Conservation (phyloP, 768 basidiomycete species). For the Gloeostereum incarnatum region DNA sequence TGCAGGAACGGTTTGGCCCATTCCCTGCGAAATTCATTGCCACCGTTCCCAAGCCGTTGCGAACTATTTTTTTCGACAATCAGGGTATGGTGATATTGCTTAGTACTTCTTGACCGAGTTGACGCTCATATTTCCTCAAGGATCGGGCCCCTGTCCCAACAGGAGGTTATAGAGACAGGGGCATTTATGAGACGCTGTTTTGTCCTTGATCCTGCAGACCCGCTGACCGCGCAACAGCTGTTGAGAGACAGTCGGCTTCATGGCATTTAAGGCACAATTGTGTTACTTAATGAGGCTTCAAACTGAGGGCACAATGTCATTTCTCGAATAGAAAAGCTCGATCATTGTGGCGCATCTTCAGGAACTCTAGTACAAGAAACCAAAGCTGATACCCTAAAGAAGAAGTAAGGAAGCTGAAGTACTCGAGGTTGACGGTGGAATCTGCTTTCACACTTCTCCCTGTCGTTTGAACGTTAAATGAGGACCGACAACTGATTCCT, state of each 20-base stretch:
- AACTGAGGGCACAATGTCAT: too few relatives aligned
- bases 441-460: too few relatives aligned
- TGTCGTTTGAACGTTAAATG: too few relatives aligned
- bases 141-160: conserved; percentile 10
- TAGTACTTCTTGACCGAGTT: not conserved
- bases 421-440: too few relatives aligned
- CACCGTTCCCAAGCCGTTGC: not conserved
- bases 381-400: too few relatives aligned
- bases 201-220: conserved; percentile 13
- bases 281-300: too few relatives aligned
- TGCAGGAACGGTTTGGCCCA: conserved; percentile 5
- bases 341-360: too few relatives aligned
- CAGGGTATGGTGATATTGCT: not conserved
- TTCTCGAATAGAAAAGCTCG: too few relatives aligned
- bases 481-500: too few relatives aligned
- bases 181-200: conserved; percentile 13
- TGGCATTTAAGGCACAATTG: too few relatives aligned
- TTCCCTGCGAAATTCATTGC: conserved; percentile 11
- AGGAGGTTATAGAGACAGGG: conserved; percentile 10
- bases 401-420: too few relatives aligned
- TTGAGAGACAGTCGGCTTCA: conserved; percentile 11
- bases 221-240: conserved; percentile 14
- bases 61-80: not conserved
- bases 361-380: too few relatives aligned
- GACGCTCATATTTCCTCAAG: not conserved